Evolutionary conservation across 2,329 filamentous ascomycete genomes (phyloP).

Genomic region (Dothistroma pini): DNA sequence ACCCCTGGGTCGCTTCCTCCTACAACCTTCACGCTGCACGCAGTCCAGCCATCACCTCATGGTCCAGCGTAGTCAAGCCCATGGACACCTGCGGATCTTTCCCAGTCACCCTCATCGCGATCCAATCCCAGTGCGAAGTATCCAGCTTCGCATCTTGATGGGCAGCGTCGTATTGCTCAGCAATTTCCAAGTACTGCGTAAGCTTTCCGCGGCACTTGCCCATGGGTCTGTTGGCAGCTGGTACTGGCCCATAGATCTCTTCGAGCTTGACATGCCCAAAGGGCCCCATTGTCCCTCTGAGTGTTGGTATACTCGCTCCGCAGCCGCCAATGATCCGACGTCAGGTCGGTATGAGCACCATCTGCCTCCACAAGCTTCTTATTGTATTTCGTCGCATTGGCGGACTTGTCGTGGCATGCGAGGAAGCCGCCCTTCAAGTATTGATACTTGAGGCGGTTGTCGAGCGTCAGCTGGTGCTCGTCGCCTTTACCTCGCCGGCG

Average conservation of each 20-base stretch:
- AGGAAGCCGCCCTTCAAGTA: background rate
- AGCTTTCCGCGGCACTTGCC: slow-evolving; percentile 14
- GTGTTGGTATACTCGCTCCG: background rate
- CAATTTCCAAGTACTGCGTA: slow-evolving; percentile 15
- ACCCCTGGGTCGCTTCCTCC: background rate
- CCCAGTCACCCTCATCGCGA: slow-evolving; percentile 3
- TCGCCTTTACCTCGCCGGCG: slow-evolving; percentile 50
- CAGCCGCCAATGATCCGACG: slow-evolving; percentile 10
- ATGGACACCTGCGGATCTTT: background rate
- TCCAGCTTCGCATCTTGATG: slow-evolving; percentile 12
- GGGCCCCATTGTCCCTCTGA: background rate
- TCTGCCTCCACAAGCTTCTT: background rate
- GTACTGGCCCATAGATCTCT: slow-evolving; percentile 5
- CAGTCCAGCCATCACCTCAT: background rate
- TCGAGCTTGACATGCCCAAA: slow-evolving; percentile 9
- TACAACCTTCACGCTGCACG: background rate
- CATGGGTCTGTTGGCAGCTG: slow-evolving; percentile 11
- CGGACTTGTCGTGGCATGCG: background rate
- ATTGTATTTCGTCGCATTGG: background rate
- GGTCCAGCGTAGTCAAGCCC: background rate
- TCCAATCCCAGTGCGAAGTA: slow-evolving; percentile 17
- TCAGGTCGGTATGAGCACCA: slow-evolving; percentile 14
- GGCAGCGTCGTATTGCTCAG: slow-evolving; percentile 6
- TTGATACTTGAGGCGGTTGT: background rate
- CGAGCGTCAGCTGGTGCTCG: slow-evolving; percentile 50